Evolutionary conservation across 306 rosid genomes (phyloP), one percentile per base, ranked within the genome.

Genomic region (Citrullus mucosospermus): DNA sequence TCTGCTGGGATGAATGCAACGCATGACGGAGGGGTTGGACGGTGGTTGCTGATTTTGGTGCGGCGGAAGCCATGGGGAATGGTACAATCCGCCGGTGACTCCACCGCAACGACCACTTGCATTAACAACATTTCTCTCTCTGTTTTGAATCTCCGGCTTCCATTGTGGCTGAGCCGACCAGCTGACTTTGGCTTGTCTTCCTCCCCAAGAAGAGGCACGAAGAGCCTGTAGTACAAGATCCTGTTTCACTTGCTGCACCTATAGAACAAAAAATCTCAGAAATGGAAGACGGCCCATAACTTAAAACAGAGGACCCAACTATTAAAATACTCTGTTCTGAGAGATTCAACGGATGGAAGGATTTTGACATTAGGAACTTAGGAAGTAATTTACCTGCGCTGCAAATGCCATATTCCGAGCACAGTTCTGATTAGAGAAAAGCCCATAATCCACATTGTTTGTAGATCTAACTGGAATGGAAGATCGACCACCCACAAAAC

Each of bases 131-230:
- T 9, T 85, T 60, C 83, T 82, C 55, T 43, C 90, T 54, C 86
- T 75, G 66, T 5, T 84, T 59, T 55, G 97, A 75, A 82, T 55
- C 82, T 84, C 88, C 2, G 82, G 82, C 71, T 80, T 79, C 16
- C 75, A 84, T 3, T 80, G 86, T 75, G 85, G 92, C 59, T 79
- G 90, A 77, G 78, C 78, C 39, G 86, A 38, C 87, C 88, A 88
- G 25, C 82, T 75, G 6, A 56, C 76, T 32, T 86, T 89, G 8
- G 36, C 57, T 71, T 43, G 85, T 14, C 89, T 90, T 9, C 77
- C 92, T 8, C 79, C 90, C 87, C 85, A 87, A 2, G 76, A 74
- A 0, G 86, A 71, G 81, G 75, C 82, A 43, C 88, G 62, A 79
- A 85, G 86, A 7, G 88, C 85, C 55, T 82, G 81, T 28, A 76